These are phyloP conservation scores for Arthromyces matolae DNA, from an alignment of 768 basidiomycete genomes.

Conservation along the genomic window DNA sequence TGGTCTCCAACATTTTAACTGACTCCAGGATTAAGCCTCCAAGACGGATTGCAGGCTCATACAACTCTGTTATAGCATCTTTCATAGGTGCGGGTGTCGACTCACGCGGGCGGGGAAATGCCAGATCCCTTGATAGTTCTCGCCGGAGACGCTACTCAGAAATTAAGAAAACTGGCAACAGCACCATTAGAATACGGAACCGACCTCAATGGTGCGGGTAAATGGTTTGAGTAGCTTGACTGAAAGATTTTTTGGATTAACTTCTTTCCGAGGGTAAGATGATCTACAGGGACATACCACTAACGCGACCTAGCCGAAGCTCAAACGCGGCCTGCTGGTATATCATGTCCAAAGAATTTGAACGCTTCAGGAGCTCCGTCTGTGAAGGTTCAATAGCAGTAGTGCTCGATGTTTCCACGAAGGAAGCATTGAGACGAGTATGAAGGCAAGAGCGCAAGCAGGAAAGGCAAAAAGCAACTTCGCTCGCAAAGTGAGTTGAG, in stretches of 20 bases:
- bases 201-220: conserved; percentile 38
- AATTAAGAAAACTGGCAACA: neutral
- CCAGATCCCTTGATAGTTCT: conserved; percentile 41
- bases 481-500: conserved; percentile 39
- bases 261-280: too few species aligned
- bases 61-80: conserved; percentile 21
- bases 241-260: conserved; percentile 9
- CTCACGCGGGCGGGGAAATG: conserved; percentile 15
- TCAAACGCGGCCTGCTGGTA: conserved; percentile 47
- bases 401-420: conserved; percentile 14
- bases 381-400: conserved; percentile 11
- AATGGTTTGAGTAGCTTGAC: conserved; percentile 42
- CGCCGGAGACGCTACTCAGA: conserved; percentile 33
- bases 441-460: conserved; percentile 31
- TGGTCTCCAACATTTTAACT: conserved; percentile 30
- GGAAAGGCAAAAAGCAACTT: conserved; percentile 32
- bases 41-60: conserved; percentile 28
- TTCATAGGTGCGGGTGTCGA: conserved; percentile 2
- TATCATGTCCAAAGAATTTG: conserved; percentile 35
- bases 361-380: conserved; percentile 28
- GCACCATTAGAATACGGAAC: neutral
- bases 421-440: conserved; percentile 24
- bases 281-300: conserved; percentile 24
- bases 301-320: conserved; percentile 39
- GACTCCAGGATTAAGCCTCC: conserved; percentile 31